Conservation (phyloP, 257 asterid genomes). For the Echites panduratus region DNA sequence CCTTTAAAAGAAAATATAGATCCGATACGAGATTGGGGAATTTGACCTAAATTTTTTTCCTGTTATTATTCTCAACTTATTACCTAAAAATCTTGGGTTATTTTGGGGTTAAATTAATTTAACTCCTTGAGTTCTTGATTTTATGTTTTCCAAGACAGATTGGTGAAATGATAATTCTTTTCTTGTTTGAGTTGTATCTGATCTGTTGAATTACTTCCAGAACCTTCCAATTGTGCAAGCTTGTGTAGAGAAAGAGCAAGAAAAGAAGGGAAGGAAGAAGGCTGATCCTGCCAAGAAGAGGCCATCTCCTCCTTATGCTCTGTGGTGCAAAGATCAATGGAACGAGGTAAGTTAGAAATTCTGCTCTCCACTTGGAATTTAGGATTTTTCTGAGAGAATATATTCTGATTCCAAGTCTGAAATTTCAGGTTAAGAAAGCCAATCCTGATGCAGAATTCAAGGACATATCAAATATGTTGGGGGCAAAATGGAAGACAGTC, state of each 20-base stretch:
- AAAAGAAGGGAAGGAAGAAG: conserved; percentile 69
- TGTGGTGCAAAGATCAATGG: conserved; percentile 96
- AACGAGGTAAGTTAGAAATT: conserved; percentile 49
- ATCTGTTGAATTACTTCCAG: conserved; percentile 22
- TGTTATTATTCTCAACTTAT: neutral
- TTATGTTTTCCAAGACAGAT: neutral
- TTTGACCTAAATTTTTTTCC: neutral
- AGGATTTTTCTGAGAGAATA: too few species aligned
- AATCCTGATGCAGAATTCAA: conserved; percentile 75
- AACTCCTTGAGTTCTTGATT: neutral
- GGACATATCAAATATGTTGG: conserved; percentile 58
- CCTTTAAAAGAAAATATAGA: neutral
- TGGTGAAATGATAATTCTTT: neutral
- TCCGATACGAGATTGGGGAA: neutral
- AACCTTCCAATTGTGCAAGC: conserved; percentile 40
- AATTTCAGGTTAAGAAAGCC: conserved; percentile 56
- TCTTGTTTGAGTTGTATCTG: neutral
- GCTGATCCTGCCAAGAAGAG: conserved; percentile 40
- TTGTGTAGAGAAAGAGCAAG: conserved; percentile 45
- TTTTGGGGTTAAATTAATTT: too few species aligned
- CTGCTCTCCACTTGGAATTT: neutral
- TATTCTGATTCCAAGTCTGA: neutral
- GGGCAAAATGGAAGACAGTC: conserved; percentile 68
- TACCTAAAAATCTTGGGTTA: too few species aligned
- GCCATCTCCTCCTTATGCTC: conserved; percentile 68